phyloP scores from a whole-genome alignment of 2,329 filamentous ascomycete genomes.

The Gaeumannomyces sp. region DNA sequence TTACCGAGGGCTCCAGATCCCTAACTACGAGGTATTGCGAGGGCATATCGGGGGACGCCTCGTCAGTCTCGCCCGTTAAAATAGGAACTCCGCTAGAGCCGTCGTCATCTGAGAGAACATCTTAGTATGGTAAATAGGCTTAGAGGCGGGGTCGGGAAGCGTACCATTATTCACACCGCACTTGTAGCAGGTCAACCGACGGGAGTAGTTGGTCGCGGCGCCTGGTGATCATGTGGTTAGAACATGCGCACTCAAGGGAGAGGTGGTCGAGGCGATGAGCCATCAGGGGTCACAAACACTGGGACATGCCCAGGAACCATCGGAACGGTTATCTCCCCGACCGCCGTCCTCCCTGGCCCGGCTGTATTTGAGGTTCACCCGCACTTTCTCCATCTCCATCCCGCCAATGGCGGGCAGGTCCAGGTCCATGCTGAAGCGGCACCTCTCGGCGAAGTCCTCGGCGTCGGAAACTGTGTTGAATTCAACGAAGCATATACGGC shows the following conservation, averaged over 20 bases:
- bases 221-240: conserved; percentile 30
- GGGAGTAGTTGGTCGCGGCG: conserved; percentile 49
- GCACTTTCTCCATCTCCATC: conserved; percentile 22
- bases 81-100: conserved; percentile 24
- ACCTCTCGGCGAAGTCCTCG: conserved; percentile 30
- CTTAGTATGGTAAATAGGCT: background rate
- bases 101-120: conserved; percentile 1
- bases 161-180: conserved; percentile 36
- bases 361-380: conserved; percentile 30
- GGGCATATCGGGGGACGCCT: conserved; percentile 42
- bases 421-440: conserved; percentile 31
- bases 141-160: background rate
- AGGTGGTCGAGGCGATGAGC: background rate
- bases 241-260: no score
- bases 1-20: conserved; percentile 62
- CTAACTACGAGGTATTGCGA: conserved; percentile 74
- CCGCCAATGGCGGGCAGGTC: conserved; percentile 24
- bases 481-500: conserved; percentile 33
- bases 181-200: conserved; percentile 49
- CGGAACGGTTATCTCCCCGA: conserved; percentile 13
- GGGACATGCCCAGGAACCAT: conserved; percentile 34
- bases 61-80: conserved; percentile 37
- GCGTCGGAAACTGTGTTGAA: conserved; percentile 33
- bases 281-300: conserved; percentile 22
- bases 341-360: conserved; percentile 26